Evolutionary conservation across 2,329 filamentous ascomycete genomes (phyloP), one percentile per base, ranked within the genome.

Genomic region (Fusarium guadeloupense): DNA sequence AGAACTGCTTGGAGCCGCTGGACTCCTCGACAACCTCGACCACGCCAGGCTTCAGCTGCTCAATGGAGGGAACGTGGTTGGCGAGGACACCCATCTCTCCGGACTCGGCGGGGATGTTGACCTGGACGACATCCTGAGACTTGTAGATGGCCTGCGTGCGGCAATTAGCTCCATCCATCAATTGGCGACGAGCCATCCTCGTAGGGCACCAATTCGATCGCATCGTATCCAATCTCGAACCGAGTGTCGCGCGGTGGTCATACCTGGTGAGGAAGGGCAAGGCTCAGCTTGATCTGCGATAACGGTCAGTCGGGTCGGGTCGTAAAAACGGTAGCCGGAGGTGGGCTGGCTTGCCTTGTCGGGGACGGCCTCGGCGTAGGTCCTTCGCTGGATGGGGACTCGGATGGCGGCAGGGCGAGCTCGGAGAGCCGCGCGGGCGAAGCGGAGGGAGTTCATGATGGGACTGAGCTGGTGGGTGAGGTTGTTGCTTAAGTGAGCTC

Each of bases 11-110:
- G 90, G 78, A 83, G 76, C 84, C 84, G 75, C 92, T 91, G 75
- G 82, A 86, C 86, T 99, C 95, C 85, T 98, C 94, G 70, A 98
- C 87, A 75, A 99, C 85, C 85, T 98, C 94, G 70, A 99, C 86
- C 70, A 98, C 82, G 75, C 95, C 95, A 61, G 95, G 93, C 87
- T 96, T 97, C 80, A 99, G 86, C 85, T 99, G 95, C 86, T 99
- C 95, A 76, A 99, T 98, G 62, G 93, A 93, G 67, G 95, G 93
- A 74, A 99, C 95, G 87, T 99, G 95, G 86, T 95, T 96, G 78
- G 95, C 95, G 76, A 99, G 90, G 73, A 99, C 90, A 90, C 95
- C 95, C 95, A 99, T 99, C 74, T 98, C 95, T 78, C 95, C 95
- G 64, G 93, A 96, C 80, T 97, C 95, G 75, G 95, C 95, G 78